phyloP scores from a whole-genome alignment of 306 rosid genomes.

The Trichosanthes cucumerina region DNA sequence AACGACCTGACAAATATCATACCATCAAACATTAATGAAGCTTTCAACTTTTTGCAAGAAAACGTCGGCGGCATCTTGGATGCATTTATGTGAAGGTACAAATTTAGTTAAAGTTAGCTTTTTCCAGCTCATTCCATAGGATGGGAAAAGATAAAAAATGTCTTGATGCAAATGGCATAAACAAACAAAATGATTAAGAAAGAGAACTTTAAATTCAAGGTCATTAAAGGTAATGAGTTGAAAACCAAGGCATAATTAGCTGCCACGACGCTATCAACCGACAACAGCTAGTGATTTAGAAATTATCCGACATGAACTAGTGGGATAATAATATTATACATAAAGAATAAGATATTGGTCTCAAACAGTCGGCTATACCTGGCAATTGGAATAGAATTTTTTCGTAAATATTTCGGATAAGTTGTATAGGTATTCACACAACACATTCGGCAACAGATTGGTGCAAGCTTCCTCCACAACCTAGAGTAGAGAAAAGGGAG shows the following conservation, averaged over 20 bases:
- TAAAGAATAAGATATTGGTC: slow-evolving; percentile 3
- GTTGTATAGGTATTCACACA: slow-evolving; percentile 85
- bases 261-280: not conserved
- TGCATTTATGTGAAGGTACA: not conserved
- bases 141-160: not conserved
- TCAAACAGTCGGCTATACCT: slow-evolving; percentile 35
- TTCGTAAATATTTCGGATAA: slow-evolving; percentile 69
- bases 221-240: not conserved
- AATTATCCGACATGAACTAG: not conserved
- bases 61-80: not conserved
- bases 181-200: not conserved
- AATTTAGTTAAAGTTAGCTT: not conserved
- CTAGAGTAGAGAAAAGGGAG: slow-evolving; percentile 27
- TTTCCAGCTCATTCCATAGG: not conserved
- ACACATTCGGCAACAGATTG: slow-evolving; percentile 65
- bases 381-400: slow-evolving; percentile 74
- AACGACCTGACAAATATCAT: slow-evolving; percentile 43
- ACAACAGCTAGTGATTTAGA: not conserved
- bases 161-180: not conserved
- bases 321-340: not conserved
- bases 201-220: not conserved
- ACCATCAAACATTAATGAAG: not conserved
- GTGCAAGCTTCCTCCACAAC: slow-evolving; percentile 86
- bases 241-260: not conserved
- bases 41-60: not conserved